Evolutionary conservation across 257 asterid species (phyloP), one percentile per base, ranked within the genome.

Genomic region (Catharanthus roseus): DNA sequence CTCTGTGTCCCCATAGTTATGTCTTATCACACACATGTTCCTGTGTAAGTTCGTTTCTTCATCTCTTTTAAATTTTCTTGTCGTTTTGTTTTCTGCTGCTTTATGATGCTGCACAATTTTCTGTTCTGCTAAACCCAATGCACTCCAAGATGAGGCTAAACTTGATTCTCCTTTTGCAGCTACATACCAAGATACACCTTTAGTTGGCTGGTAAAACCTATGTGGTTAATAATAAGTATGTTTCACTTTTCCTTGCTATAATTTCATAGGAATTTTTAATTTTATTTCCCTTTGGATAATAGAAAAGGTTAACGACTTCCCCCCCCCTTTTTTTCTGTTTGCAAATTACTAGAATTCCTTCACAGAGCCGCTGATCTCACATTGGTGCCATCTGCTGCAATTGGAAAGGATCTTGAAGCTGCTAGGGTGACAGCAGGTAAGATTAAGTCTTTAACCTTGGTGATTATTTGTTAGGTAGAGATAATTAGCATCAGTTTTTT

Each of bases 21-120:
- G 96, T 93, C 98, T 2, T 93, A 93, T 78, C 98, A 93, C 89
- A 93, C 98, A 39, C 98, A 93, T 54, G 96, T 93, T 71, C 98
- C 98, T 65, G 97, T 90, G 98, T 93, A 89, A 34, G 91, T 76
- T 71, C 62, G 12, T 42, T 65, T 41, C 47, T 42, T 58, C 51
- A 61, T 49, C 53, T 41, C 49, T 49, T 36, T 62, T 57, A 26
- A 50, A 34, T 73, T 38, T 51, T 23, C 24, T 11, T 10, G 45
- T 28, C 41, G 21, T 62, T 19, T 65, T 70, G 36, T 58, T 71
- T 6, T 71, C 41, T 5, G 19, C 3, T 50, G 69, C 36, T 51
- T 21, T 51, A 51, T 51, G 12, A 51, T 51, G 6, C 11, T 10
- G 15, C 23, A 9, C 36, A 56, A 1, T 19, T 62, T 10, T 18